Evolutionary conservation across 768 basidiomycete species (phyloP), one percentile per base, ranked within the genome.

Genomic region (Russula brevipes): DNA sequence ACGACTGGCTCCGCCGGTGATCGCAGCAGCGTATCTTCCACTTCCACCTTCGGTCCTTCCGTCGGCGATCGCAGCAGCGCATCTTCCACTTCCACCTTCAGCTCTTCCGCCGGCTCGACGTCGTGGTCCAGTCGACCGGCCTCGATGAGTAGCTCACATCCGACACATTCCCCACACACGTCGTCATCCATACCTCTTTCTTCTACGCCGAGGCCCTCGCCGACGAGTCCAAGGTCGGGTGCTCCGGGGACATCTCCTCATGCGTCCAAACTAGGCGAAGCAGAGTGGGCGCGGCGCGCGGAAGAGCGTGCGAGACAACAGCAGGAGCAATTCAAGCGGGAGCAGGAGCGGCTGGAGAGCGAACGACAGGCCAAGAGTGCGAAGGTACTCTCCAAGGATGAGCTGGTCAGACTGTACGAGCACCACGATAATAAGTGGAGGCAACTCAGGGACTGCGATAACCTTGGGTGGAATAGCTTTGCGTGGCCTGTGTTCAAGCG

Each of bases 401-500:
- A 87, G 5, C 73, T 86, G 44, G 69, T 78, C 36, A 78, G 78
- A 64, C 67, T 85, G 5, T 85, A 84, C 68, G 84, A 84, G 50
- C 76, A 73, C 45, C 87, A 90, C 69, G 87, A 87, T 44, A 76
- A 76, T 45, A 81, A 81, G 55, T 89, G 88, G 88, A 73, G 74
- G 54, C 79, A 75, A 59, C 69, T 77, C 54, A 70, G 73, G 46
- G 70, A 67, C 12, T 44, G 72, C 61, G 72, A 72, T 47, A 76
- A 77, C 59, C 74, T 89, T 61, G 78, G 75, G 41, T 90, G 88
- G 88, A 76, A 79, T 36, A 79, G 81, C 68, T 85, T 91, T 69
- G 88, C 89, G 9, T 91, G 89, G 89, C 88, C 89, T 1, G 78
- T 85, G 77, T 76, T 85, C 71, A 82, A 79, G 70, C 73, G 76